Evolutionary conservation across 1,284 basidiomycete genomes (phyloP).

Genomic region (Fomes fomentarius): DNA sequence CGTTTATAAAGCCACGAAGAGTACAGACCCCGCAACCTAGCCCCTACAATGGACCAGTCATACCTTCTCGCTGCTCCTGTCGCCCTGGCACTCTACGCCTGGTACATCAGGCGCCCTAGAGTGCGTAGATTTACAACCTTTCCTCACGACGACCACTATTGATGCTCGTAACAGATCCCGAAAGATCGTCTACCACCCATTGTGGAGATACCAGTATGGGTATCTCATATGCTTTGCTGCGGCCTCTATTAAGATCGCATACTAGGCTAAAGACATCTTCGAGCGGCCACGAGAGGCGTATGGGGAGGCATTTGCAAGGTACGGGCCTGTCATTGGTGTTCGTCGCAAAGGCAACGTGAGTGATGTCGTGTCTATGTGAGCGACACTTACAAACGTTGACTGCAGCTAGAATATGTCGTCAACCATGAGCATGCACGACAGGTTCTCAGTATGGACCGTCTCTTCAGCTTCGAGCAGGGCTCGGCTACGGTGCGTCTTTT

Average conservation of each 20-base stretch:
- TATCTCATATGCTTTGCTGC: too few species aligned
- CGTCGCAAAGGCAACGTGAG: conserved; percentile 36
- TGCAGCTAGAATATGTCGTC: conserved; percentile 39
- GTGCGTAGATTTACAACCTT: neutral
- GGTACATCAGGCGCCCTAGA: conserved; percentile 12
- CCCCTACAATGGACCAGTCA: conserved; percentile 21
- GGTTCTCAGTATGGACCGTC: conserved; percentile 34
- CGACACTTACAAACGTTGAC: neutral
- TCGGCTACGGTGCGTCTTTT: conserved; percentile 31
- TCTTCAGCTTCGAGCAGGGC: conserved; percentile 40
- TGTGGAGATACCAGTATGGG: conserved; percentile 26
- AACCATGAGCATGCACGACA: conserved; percentile 30
- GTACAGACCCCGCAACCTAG: neutral
- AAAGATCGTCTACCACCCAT: conserved; percentile 24
- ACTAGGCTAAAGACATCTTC: conserved; percentile 35
- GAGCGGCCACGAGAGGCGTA: conserved; percentile 36
- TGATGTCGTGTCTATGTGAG: neutral
- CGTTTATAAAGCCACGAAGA: too few species aligned
- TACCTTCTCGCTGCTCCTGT: conserved; percentile 20
- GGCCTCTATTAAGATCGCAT: too few species aligned
- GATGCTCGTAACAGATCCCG: conserved; percentile 8
- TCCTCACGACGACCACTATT: neutral
- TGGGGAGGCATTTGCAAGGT: conserved; percentile 31
- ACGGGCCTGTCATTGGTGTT: conserved; percentile 39
- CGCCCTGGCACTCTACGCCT: conserved; percentile 12